A percentile compares a stretch with the other conserved stretches of the same genome.
Evolutionary conservation across 2,329 filamentous ascomycete species (phyloP).

Genomic region (Uncinocarpus reesii): DNA sequence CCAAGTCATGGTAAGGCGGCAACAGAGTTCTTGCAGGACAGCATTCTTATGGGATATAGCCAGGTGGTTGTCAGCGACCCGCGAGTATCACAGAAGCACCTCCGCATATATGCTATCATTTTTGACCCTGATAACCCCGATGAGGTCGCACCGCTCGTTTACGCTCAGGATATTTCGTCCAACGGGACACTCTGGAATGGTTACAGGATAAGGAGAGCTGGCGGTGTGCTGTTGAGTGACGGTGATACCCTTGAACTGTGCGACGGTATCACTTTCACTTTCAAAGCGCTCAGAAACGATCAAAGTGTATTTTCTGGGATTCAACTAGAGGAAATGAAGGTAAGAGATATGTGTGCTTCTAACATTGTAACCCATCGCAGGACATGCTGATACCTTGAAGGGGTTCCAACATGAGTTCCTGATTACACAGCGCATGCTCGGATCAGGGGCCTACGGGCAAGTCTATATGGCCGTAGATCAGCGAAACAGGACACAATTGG

Average conservation of each 20-base stretch:
- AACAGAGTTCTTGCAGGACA: neutral
- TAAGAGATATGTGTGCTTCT: conserved; percentile 16
- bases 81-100: conserved; percentile 33
- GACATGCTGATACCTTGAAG: conserved; percentile 19
- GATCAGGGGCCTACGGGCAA: conserved; percentile 34
- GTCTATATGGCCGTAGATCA: conserved; percentile 36
- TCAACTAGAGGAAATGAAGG: conserved; percentile 30
- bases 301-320: conserved; percentile 18
- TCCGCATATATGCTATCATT: conserved; percentile 36
- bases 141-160: conserved; percentile 34
- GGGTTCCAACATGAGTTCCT: conserved; percentile 26
- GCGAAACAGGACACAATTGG: conserved; percentile 29
- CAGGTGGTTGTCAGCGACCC: conserved; percentile 27
- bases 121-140: conserved; percentile 32
- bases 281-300: neutral
- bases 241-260: conserved; percentile 25
- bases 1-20: conserved; percentile 13
- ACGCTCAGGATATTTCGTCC: conserved; percentile 35
- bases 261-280: conserved; percentile 9
- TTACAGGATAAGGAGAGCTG: conserved; percentile 10
- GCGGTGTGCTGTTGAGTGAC: conserved; percentile 16
- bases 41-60: neutral
- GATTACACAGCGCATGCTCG: conserved; percentile 33
- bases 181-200: conserved; percentile 35
- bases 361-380: neutral